phyloP scores from a whole-genome alignment of 2,329 filamentous ascomycete genomes.

The Cladosporium velox region DNA sequence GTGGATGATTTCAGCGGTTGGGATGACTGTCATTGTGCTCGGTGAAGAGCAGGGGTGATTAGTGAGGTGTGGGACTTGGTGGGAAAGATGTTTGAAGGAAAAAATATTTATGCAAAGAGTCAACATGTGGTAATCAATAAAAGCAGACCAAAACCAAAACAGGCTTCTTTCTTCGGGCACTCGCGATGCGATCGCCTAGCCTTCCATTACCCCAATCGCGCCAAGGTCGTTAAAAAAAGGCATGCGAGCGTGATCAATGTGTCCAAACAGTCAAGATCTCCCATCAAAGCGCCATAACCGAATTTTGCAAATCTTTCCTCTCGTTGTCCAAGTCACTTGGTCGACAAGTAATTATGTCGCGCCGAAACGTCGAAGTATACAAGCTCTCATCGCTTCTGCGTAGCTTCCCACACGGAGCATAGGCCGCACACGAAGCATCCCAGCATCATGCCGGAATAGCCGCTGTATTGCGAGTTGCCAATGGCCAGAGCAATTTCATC shows the following conservation, averaged over 20 bases:
- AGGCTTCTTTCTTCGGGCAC: neutral
- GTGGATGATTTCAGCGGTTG: neutral
- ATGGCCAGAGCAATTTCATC: slow-evolving; percentile 63
- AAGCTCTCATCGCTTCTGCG: slow-evolving; percentile 54
- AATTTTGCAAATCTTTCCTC: neutral
- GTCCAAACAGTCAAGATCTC: neutral
- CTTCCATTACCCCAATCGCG: neutral
- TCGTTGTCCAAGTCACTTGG: neutral
- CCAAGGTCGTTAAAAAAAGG: neutral
- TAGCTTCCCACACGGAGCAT: slow-evolving; percentile 74
- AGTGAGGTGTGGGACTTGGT: neutral
- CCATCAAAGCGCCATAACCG: neutral
- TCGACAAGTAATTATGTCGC: neutral
- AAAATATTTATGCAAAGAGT: neutral
- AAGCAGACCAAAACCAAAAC: neutral
- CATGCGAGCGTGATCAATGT: neutral
- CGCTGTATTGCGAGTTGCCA: slow-evolving; percentile 67
- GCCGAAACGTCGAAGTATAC: neutral
- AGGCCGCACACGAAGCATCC: slow-evolving; percentile 68
- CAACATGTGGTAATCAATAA: neutral
- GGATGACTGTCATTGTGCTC: neutral
- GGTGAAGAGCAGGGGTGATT: neutral
- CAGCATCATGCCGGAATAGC: slow-evolving; percentile 68
- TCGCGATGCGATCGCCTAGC: neutral
- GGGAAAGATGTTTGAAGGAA: neutral